Base-by-base conservation (phyloP, 352 stramenopile genomes). In the Phytophthora pluvialis region DNA sequence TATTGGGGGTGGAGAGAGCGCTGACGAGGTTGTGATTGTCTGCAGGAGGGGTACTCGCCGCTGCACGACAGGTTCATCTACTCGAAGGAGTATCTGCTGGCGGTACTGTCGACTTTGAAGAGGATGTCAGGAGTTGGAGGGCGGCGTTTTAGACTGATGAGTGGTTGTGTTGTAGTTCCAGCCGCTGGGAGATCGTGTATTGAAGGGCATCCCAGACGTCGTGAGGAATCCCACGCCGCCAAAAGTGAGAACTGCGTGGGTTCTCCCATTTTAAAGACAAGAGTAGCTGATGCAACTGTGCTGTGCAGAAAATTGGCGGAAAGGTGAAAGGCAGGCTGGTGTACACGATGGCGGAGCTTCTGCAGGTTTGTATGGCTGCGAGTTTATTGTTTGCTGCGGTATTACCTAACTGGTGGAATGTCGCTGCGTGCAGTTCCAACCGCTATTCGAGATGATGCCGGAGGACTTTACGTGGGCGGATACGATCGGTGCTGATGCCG, bases 381-480 rank as follows among this genome's bases (percentile, higher is more conserved):
- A 35, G 12, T 29, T 48, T 42, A 43, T 21, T 47, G 7, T 25
- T 21, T 51, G 35, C 13, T 50, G 32, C 26, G 32, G 29, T 28
- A 25, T 21, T 15, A 33, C 15, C 11, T 65, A 42, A 50, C 15
- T 1, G 32, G 29, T 45, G 31, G 33, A 8, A 31, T 52, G 13
- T 54, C 33, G 45, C 25, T 38, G 9, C 4, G 26, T 46, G 18
- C 6, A 92, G 83, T 94, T 92, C 58, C 83, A 91, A 61, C 70
- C 76, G 35, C 68, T 94, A 43, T 94, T 86, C 29, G 60, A 78
- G 51, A 86, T 78, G 78, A 83, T 88, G 63, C 86, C 86, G 36
- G 68, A 73, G 5, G 71, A 85, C 36, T 81, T 94, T 52, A 73
- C 80, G 31, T 90, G 72, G 71, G 83, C 77, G 1, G 76, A 91